These are phyloP conservation scores for Kodamaea anthophila DNA, from an alignment of 1,139 yeast species.

Conservation along the genomic window DNA sequence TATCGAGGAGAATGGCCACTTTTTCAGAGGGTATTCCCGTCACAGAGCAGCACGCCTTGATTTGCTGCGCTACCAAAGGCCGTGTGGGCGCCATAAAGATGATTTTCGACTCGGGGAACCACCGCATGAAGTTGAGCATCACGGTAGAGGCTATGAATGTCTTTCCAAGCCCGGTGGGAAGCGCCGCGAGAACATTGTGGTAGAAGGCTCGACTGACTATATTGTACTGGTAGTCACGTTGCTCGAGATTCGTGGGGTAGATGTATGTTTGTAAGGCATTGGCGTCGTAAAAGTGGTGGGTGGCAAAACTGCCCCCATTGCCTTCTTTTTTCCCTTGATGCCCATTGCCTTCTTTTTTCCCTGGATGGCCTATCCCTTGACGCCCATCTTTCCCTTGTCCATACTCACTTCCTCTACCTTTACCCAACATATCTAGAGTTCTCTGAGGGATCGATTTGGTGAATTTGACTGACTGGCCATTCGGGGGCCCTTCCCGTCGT, in stretches of 20 bases:
- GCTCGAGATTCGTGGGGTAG: conserved; percentile 80
- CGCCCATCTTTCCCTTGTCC: too few species aligned
- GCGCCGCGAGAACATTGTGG: conserved; percentile 75
- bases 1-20: conserved; percentile 79
- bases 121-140: conserved; percentile 81
- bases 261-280: conserved; percentile 47
- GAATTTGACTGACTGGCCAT: too few species aligned
- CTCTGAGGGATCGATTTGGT: background rate
- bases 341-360: too few species aligned
- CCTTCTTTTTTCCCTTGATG: too few species aligned
- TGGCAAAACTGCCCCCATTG: too few species aligned
- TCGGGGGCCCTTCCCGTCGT: too few species aligned
- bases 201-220: conserved; percentile 70
- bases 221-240: conserved; percentile 82
- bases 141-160: conserved; percentile 94
- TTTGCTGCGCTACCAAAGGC: conserved; percentile 96
- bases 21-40: conserved; percentile 75
- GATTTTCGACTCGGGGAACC: conserved; percentile 75
- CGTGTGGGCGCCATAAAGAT: conserved; percentile 96
- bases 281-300: conserved; percentile 47
- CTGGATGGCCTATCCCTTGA: too few species aligned
- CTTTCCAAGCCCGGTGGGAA: conserved; percentile 97
- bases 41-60: conserved; percentile 84
- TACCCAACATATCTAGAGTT: background rate
- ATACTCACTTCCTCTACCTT: background rate